Conservation (phyloP, 2,329 filamentous ascomycete species). For the Diaporthe longicolla region DNA sequence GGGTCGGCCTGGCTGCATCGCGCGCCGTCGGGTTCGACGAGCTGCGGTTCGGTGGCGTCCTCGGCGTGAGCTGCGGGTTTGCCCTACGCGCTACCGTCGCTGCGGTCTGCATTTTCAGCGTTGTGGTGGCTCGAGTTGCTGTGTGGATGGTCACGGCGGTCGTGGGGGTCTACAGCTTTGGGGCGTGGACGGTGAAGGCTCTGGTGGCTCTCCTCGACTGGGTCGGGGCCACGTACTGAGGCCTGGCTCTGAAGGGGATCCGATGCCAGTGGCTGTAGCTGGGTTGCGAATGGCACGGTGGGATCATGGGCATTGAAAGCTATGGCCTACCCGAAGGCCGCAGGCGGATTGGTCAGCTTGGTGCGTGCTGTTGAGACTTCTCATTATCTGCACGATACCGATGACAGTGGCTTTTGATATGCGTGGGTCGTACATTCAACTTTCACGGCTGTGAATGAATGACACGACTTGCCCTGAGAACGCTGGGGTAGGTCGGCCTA, state of each 20-base stretch:
- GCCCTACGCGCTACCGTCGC: constrained; percentile 36
- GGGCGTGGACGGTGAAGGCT: constrained; percentile 37
- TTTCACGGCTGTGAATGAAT: neutral
- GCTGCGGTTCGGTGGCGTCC: constrained; percentile 19
- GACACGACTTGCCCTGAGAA: neutral
- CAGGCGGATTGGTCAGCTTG: neutral
- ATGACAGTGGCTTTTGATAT: neutral
- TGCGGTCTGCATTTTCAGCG: constrained; percentile 34
- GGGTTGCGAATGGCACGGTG: neutral
- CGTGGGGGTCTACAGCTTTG: constrained; percentile 34
- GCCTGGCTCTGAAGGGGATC: neutral
- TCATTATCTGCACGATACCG: neutral
- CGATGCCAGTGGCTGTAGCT: neutral
- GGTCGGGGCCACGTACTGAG: constrained; percentile 41
- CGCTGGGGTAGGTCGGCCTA: neutral
- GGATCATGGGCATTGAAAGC: neutral
- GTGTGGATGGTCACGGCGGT: constrained; percentile 35
- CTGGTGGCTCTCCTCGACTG: constrained; percentile 39
- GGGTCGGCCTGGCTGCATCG: constrained; percentile 36
- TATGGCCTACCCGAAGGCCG: neutral
- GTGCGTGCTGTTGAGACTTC: neutral
- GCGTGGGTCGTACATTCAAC: neutral
- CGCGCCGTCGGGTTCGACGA: constrained; percentile 37
- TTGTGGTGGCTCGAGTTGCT: constrained; percentile 23
- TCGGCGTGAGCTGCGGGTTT: constrained; percentile 38